A percentile compares a stretch with the other conserved stretches of the same genome.
Conservation (phyloP, 108 stramenopile species). For the Nannochloropsis salina region DNA sequence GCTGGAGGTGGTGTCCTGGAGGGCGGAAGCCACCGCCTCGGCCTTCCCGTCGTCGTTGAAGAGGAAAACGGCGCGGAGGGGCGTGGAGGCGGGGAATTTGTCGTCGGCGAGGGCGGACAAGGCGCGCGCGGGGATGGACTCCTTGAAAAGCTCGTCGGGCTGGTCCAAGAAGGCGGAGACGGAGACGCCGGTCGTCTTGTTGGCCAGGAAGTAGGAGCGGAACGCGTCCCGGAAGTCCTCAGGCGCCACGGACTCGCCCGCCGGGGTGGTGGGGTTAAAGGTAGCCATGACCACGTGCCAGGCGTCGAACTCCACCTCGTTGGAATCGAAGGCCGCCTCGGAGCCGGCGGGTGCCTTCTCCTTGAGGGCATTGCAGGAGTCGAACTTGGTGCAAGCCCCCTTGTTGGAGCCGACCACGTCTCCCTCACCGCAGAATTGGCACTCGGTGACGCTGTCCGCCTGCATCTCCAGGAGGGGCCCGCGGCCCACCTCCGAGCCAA, state of each 20-base stretch:
- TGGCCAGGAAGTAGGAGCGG: neutral
- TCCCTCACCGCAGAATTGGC: neutral
- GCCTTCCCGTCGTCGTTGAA: neutral
- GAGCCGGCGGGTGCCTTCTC: neutral
- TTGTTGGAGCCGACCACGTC: neutral
- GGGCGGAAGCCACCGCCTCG: neutral
- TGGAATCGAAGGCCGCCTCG: neutral
- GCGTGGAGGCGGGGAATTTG: neutral
- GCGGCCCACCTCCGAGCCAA: neutral
- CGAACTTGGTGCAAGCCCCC: neutral
- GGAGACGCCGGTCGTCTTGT: neutral
- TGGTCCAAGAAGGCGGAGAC: neutral
- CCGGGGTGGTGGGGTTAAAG: neutral
- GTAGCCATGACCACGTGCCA: neutral
- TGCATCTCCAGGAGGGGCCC: neutral
- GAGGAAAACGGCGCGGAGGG: neutral
- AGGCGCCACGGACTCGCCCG: neutral
- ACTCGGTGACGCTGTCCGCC: neutral
- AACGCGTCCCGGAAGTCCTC: conserved; percentile 2
- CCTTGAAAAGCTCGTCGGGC: neutral
- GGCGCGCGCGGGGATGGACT: neutral
- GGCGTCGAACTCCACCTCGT: neutral
- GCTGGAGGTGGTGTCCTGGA: neutral
- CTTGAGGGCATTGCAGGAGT: neutral
- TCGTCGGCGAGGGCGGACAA: neutral